phyloP scores from a whole-genome alignment of 805 yeast genomes.

The Metschnikowia bowlesiae region DNA sequence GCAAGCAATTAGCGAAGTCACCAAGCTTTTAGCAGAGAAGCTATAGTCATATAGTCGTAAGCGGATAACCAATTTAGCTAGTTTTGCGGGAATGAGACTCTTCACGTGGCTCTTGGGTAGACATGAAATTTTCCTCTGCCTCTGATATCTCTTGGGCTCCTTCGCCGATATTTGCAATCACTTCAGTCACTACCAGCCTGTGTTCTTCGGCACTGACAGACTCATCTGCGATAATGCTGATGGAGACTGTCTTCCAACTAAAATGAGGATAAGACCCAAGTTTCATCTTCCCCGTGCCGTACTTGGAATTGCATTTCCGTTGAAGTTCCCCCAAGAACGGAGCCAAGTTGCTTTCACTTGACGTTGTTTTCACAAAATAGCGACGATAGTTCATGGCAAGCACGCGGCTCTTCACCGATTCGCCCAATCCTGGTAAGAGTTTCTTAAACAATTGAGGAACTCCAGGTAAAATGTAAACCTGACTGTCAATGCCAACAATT shows the following conservation, averaged over 20 bases:
- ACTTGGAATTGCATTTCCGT: conserved; percentile 24
- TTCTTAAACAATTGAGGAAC: conserved; percentile 69
- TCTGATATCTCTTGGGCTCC: conserved; percentile 55
- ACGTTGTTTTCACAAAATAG: conserved; percentile 56
- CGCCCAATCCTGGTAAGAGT: conserved; percentile 46
- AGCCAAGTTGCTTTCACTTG: conserved; percentile 66
- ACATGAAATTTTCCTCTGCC: conserved; percentile 51
- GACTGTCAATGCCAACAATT: conserved; percentile 59
- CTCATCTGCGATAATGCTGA: conserved; percentile 65
- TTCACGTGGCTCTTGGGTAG: conserved; percentile 20
- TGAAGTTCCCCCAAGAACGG: conserved; percentile 56
- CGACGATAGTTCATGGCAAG: conserved; percentile 29
- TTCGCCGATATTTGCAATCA: conserved; percentile 41
- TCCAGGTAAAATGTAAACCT: conserved; percentile 76
- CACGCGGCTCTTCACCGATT: conserved; percentile 25
- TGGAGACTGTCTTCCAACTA: conserved; percentile 57
- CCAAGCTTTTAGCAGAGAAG: conserved; percentile 56
- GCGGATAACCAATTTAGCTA: background rate
- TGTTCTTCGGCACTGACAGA: conserved; percentile 29
- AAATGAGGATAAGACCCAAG: conserved; percentile 85
- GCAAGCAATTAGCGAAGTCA: conserved; percentile 70
- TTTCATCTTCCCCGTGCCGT: conserved; percentile 44
- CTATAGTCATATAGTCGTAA: conserved; percentile 26
- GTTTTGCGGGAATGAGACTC: background rate
- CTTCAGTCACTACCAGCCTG: conserved; percentile 41